Percentiles rank a stretch among this genome's conserved stretches.
These are phyloP conservation scores for Phytophthora rubi DNA, from an alignment of 352 stramenopile species.

Conservation along the genomic window DNA sequence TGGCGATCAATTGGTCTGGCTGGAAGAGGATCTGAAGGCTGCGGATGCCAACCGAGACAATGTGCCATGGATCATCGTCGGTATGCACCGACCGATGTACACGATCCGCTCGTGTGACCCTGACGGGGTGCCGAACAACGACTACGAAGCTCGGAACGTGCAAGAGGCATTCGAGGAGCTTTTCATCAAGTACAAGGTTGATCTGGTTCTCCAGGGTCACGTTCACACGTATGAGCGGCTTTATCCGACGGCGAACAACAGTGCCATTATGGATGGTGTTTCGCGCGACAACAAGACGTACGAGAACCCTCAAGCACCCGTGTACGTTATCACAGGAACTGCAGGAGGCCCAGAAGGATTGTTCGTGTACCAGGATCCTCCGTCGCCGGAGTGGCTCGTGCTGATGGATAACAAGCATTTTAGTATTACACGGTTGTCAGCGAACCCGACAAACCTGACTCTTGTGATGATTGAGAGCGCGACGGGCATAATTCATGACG, in stretches of 20 bases:
- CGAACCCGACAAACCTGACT: too few relatives aligned
- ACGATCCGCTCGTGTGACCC: constrained; percentile 36
- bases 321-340: constrained; percentile 52
- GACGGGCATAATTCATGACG: too few relatives aligned
- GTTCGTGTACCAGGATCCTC: constrained; percentile 28
- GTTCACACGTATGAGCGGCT: constrained; percentile 65
- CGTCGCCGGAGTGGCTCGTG: constrained; percentile 41
- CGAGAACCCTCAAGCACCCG: constrained; percentile 51
- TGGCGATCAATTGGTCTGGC: constrained; percentile 55
- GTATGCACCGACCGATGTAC: constrained; percentile 66
- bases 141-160: constrained; percentile 32
- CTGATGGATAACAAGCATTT: constrained; percentile 39
- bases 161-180: constrained; percentile 63
- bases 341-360: constrained; percentile 45
- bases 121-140: constrained; percentile 19
- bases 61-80: constrained; percentile 61
- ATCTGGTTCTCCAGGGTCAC: constrained; percentile 61
- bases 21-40: constrained; percentile 60
- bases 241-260: constrained; percentile 49
- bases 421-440: too few relatives aligned
- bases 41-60: constrained; percentile 49
- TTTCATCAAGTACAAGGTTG: constrained; percentile 67
- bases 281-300: constrained; percentile 48
- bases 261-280: constrained; percentile 47
- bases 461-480: too few relatives aligned